Evolutionary conservation across 139 green algal species (phyloP).

Genomic region (Zygnema cylindricum): DNA sequence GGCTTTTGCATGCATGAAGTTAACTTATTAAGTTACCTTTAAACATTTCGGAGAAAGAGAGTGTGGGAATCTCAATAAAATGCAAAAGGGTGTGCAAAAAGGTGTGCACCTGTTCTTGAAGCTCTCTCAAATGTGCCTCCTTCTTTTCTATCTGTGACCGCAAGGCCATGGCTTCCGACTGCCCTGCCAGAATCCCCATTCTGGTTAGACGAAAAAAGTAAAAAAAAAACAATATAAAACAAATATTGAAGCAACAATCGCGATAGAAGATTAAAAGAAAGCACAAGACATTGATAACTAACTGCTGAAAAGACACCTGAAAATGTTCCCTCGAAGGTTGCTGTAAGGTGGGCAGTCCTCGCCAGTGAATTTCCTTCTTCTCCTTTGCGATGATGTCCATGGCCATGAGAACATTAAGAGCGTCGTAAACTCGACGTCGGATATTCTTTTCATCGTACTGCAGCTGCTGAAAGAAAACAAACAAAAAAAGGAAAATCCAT

Average conservation of each 20-base stretch:
- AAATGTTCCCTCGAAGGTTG: conserved; percentile 11
- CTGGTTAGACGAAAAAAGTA: too few species aligned
- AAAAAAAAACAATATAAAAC: neutral
- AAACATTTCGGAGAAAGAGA: too few species aligned
- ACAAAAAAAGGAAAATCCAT: too few species aligned
- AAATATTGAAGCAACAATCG: neutral
- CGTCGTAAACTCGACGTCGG: conserved; percentile 93
- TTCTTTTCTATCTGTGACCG: conserved; percentile 43
- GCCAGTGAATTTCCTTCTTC: conserved; percentile 88
- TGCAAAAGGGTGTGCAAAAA: too few species aligned
- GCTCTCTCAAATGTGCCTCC: conserved; percentile 26
- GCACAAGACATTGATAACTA: neutral
- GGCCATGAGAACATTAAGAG: conserved; percentile 96
- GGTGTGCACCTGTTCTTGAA: conserved; percentile 47
- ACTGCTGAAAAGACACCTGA: neutral
- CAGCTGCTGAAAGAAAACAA: conserved; percentile 12
- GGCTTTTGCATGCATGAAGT: too few species aligned
- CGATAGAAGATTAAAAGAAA: neutral
- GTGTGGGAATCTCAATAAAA: too few species aligned
- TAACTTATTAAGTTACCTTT: too few species aligned
- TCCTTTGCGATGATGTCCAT: conserved; percentile 92
- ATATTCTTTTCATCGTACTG: conserved; percentile 92
- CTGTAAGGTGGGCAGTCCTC: conserved; percentile 68
- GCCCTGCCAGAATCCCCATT: neutral
- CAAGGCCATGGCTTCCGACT: conserved; percentile 10